Base-by-base conservation (phyloP, 495 filamentous ascomycete species). In the Oleoguttula mirabilis region DNA sequence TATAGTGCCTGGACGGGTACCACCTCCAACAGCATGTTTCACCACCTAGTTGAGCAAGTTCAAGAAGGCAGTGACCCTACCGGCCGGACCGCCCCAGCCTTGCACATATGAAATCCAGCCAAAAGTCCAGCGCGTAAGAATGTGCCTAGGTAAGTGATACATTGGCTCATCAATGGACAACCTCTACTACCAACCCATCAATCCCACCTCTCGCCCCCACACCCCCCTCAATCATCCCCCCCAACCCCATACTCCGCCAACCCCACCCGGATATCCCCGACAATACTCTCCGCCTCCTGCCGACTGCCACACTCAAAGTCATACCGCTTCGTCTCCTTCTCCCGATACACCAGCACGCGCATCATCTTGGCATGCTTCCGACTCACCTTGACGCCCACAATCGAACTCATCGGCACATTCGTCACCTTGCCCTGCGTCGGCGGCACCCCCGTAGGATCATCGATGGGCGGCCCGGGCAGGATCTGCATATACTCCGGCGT, bases 401-500 rank as follows among this genome's bases (percentile, higher is more conserved):
- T 84, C 48, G 84, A 86, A 50, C 78, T 82, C 60, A 95, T 95
- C 42, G 87, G 85, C 36, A 96, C 82, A 22, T 85, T 86, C 10
- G 85, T 85, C 14, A 83, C 85, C 63, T 94, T 96, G 12, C 48
- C 39, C 3, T 17, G 8, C 4, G 17, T 11, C 12, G 24, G 19
- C 23, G 37, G 27, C 15, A 61, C 64, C 3, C 21, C 44, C 14
- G 28, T 41, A 25, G 28, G 12, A 36, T 27, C 41, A 20, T 2
- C 42, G n/a, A n/a, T n/a, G 38, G 34, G 30, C 21, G 23, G 21
- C 40, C 72, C 76, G 24, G 90, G 87, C 69, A 93, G 80, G 51
- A 96, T 87, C 60, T 95, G 90, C 58, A 98, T 75, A 53, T 93
- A 94, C 57, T 98, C 90, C 33, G 85, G 85, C 56, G 96, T 90